A percentile compares a stretch with the other conserved stretches of the same genome.
phyloP scores from a whole-genome alignment of 1,284 basidiomycete species.

The Apiotrichum gracile region DNA sequence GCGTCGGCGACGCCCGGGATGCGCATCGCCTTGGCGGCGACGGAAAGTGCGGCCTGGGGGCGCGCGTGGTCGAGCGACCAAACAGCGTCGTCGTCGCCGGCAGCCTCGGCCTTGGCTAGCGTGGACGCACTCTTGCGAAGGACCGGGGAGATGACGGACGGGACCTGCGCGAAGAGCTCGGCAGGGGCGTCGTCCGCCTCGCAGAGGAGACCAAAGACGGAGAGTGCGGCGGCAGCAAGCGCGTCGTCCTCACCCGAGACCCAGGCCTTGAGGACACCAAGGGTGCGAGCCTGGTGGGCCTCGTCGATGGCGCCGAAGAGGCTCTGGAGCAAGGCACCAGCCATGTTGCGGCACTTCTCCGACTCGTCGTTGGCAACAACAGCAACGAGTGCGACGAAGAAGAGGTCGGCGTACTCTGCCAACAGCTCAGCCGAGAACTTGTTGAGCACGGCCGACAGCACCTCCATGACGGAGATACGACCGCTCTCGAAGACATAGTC shows the following conservation, averaged over 20 bases:
- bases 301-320: constrained; percentile 66
- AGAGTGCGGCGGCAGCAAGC: constrained; percentile 53
- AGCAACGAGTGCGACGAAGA: constrained; percentile 90
- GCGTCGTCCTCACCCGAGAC: constrained; percentile 26
- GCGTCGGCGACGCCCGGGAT: constrained; percentile 52
- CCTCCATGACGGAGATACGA: constrained; percentile 83
- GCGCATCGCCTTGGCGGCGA: constrained; percentile 60
- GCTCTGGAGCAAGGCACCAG: constrained; percentile 70
- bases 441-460: constrained; percentile 71
- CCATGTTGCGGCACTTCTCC: constrained; percentile 79
- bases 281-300: constrained; percentile 53
- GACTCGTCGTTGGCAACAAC: constrained; percentile 91
- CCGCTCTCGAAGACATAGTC: constrained; percentile 89
- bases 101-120: constrained; percentile 44
- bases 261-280: constrained; percentile 74
- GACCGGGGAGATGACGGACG: constrained; percentile 58
- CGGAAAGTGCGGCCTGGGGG: constrained; percentile 72
- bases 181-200: constrained; percentile 55
- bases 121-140: constrained; percentile 53
- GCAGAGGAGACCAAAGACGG: constrained; percentile 68
- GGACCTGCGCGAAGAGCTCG: constrained; percentile 47
- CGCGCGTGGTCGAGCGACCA: constrained; percentile 70
- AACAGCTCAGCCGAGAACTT: constrained; percentile 80
- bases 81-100: constrained; percentile 34
- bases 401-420: constrained; percentile 75